Conservation (phyloP, 202 grass and related monocot genomes). For the Musa balbisiana region DNA sequence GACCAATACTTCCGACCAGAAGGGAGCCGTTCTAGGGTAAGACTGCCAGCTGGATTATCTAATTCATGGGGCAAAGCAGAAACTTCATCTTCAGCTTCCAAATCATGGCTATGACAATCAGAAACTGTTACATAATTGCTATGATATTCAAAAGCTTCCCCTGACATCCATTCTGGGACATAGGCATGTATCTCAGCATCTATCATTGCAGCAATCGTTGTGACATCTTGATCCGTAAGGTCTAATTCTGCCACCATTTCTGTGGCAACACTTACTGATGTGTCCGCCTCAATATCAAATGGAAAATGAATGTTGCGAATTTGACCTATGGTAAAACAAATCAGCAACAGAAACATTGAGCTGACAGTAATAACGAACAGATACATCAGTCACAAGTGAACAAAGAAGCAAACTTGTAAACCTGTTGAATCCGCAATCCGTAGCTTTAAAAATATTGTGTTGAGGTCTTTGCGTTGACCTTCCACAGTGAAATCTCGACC, state of each 20-base stretch:
- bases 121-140: slow-evolving; percentile 36
- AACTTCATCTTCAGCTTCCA: slow-evolving; percentile 40
- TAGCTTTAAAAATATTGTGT: slow-evolving; percentile 74
- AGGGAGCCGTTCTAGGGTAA: slow-evolving; percentile 49
- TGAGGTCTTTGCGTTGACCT: slow-evolving; percentile 55
- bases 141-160: slow-evolving; percentile 41
- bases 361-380: not conserved
- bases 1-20: slow-evolving; percentile 63
- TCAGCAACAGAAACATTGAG: slow-evolving; percentile 16
- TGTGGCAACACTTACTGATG: slow-evolving; percentile 66
- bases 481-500: slow-evolving; percentile 50
- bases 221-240: slow-evolving; percentile 74
- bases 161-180: slow-evolving; percentile 49
- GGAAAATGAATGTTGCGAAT: slow-evolving; percentile 74
- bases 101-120: slow-evolving; percentile 29
- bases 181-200: slow-evolving; percentile 56
- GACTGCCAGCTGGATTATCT: slow-evolving; percentile 23
- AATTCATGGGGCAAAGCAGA: slow-evolving; percentile 34
- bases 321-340: slow-evolving; percentile 40
- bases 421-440: slow-evolving; percentile 73
- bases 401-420: slow-evolving; percentile 11
- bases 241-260: slow-evolving; percentile 73
- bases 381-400: not conserved
- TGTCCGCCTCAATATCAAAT: slow-evolving; percentile 67
- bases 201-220: slow-evolving; percentile 60